phyloP scores from a whole-genome alignment of 2,329 filamentous ascomycete genomes.

The Ascosphaera pollenicola region DNA sequence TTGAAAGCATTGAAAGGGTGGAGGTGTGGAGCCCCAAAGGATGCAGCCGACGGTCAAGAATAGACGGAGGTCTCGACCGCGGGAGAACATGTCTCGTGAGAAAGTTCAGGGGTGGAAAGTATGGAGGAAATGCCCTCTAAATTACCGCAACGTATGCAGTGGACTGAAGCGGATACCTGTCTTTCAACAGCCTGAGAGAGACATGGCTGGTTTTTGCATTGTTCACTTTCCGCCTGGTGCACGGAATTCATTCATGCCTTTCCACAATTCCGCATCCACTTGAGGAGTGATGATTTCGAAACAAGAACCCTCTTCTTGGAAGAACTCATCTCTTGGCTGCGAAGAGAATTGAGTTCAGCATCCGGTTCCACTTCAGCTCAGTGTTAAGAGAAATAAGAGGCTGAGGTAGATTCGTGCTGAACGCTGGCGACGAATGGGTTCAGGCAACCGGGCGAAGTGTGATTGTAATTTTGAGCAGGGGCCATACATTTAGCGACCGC shows the following conservation, averaged over 20 bases:
- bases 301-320: too few relatives aligned
- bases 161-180: neutral
- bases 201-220: neutral
- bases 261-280: too few relatives aligned
- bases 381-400: too few relatives aligned
- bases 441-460: neutral
- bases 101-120: neutral
- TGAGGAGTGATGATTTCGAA: too few relatives aligned
- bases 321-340: too few relatives aligned
- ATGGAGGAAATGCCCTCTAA: neutral
- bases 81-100: neutral
- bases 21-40: neutral
- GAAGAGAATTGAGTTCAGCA: too few relatives aligned
- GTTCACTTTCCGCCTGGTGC: too few relatives aligned
- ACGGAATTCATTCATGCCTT: too few relatives aligned
- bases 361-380: too few relatives aligned
- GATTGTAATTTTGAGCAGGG: neutral
- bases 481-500: neutral
- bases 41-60: constrained; percentile 1
- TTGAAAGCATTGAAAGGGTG: neutral
- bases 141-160: neutral
- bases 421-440: too few relatives aligned
- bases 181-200: neutral
- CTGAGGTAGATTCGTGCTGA: too few relatives aligned
- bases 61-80: constrained; percentile 1